Evolutionary conservation across 2,329 filamentous ascomycete genomes (phyloP), one percentile per base, ranked within the genome.

Genomic region (Ophioceras dolichostomum): DNA sequence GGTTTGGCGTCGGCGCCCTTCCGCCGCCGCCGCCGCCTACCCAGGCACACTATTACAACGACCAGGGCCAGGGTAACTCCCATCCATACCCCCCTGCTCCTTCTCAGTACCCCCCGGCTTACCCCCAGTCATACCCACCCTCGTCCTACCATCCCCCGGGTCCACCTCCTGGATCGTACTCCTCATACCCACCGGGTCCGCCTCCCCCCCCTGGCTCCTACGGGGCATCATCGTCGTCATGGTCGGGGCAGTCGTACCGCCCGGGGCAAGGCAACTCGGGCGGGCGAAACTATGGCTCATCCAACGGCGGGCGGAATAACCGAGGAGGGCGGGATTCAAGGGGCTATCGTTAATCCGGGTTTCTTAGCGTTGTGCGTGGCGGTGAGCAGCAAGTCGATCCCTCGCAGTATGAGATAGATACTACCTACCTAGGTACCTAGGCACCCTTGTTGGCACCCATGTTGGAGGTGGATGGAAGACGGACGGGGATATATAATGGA

Each of bases 11-110:
- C 18, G 61, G 61, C 13, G 47, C 57, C 13, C 64, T 62, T 10
- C 67, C 66, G 4, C 65, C 66, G 17, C 64, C 65, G n/a, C 63
- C 64, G 3, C 53, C 48, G 1, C 37, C 55, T 6, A 54, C 52
- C n/a, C 22, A 26, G 8, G 8, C 7, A 26, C 45, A 53, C 27
- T 38, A 37, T 10, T 43, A 45, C n/a, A 43, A 45, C 8, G 38
- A 42, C 9, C 39, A 42, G n/a, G 32, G 39, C 4, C 39, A 41
- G 17, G 29, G 41, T 18, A 41, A 45, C 32, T 36, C 20, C 30
- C 17, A 16, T 20, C 18, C 21, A n/a, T 24, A 22, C 20, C 21
- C 37, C 10, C 37, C 31, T 8, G 28, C 7, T 14, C 28, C 35
- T 10, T 28, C 24, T 28, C 14, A 18, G 10, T 37, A 37, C 27